Evolutionary conservation across 1,284 basidiomycete species (phyloP).

Genomic region (Mycena sp.): DNA sequence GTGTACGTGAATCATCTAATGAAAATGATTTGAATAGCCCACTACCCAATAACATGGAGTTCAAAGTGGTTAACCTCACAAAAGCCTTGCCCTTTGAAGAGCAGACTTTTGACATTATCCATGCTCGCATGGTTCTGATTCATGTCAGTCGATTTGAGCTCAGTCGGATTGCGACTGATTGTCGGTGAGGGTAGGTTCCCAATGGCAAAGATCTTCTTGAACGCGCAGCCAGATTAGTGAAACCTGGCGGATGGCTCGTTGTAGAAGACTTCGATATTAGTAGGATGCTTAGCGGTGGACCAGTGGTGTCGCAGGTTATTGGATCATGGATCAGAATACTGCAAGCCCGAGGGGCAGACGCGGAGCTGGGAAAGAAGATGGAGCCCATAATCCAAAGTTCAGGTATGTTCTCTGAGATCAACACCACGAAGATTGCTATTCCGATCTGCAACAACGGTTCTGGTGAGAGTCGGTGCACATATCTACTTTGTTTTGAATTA

Average conservation of each 20-base stretch:
- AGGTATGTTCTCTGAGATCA: conserved; percentile 1
- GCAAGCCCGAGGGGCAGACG: neutral
- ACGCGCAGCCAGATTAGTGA: conserved; percentile 5
- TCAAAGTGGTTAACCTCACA: conserved; percentile 3
- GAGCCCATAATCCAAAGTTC: conserved; percentile 1
- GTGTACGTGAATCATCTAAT: neutral
- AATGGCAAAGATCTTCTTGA: neutral
- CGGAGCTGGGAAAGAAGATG: neutral
- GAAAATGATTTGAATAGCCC: neutral
- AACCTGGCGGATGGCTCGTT: conserved; percentile 18
- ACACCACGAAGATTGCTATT: neutral
- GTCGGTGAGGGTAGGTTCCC: neutral
- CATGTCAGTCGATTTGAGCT: neutral
- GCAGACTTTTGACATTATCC: conserved; percentile 11
- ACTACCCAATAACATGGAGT: conserved; percentile 8
- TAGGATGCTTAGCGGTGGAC: neutral
- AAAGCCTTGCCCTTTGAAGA: conserved; percentile 1
- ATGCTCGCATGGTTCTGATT: conserved; percentile 5
- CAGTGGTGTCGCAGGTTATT: conserved; percentile 1
- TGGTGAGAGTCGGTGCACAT: neutral
- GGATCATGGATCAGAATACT: neutral
- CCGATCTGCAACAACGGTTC: neutral
- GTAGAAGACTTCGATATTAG: neutral
- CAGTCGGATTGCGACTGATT: neutral
- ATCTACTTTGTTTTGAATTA: neutral